These are phyloP conservation scores for Hyaloscypha hepaticicola DNA, from an alignment of 495 filamentous ascomycete species.

Conservation along the genomic window DNA sequence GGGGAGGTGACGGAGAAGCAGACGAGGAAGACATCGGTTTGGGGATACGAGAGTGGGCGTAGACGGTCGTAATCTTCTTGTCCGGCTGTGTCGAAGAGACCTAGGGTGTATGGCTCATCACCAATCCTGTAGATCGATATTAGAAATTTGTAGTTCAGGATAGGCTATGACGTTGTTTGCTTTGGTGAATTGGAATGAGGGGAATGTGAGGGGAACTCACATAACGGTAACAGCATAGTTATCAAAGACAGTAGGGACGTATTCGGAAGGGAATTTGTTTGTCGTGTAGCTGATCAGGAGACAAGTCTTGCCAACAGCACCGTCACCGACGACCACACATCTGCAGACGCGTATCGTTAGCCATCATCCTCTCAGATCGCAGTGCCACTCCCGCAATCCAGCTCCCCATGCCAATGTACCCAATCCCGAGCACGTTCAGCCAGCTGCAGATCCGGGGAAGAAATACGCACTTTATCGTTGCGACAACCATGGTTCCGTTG, in stretches of 20 bases:
- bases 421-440: not conserved
- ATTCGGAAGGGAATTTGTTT: constrained; percentile 99
- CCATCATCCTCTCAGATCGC: constrained; percentile 1
- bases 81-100: constrained; percentile 96
- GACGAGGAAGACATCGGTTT: constrained; percentile 98
- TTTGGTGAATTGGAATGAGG: not conserved
- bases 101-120: constrained; percentile 96
- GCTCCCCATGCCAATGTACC: not conserved
- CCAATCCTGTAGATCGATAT: constrained; percentile 71
- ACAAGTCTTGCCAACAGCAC: constrained; percentile 99
- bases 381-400: constrained; percentile 1
- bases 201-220: constrained; percentile 15
- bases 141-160: not conserved
- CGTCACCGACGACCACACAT: constrained; percentile 97
- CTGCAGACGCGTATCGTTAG: constrained; percentile 25
- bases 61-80: constrained; percentile 99
- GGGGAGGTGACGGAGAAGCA: constrained; percentile 98
- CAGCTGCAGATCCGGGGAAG: constrained; percentile 15
- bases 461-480: constrained; percentile 74
- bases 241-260: constrained; percentile 98
- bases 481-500: constrained; percentile 66
- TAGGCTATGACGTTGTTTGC: not conserved
- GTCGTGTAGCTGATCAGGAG: constrained; percentile 98
- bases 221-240: constrained; percentile 91
- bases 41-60: constrained; percentile 92